Base-by-base conservation (phyloP, 441 rosid genomes). In the Pelargonium fulgidum region DNA sequence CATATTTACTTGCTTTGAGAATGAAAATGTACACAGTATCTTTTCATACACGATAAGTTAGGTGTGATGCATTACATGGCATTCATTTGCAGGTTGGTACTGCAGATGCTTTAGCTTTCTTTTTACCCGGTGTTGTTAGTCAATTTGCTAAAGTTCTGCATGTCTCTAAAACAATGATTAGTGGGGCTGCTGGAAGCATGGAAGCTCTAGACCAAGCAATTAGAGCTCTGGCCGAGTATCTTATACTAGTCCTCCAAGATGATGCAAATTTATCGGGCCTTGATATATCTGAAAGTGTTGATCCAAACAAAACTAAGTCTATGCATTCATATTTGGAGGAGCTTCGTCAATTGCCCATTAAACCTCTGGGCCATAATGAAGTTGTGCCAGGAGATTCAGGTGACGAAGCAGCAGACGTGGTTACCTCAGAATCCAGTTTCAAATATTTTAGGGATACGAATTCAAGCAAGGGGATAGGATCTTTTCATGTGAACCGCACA, bases 101-200 rank as follows among this genome's bases (percentile, higher is more conserved):
- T 72, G 89, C 98, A 66, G 96, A 92, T 83, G 91, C 88, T 39
- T 80, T 94, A 85, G 97, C 94, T 74, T 94, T 90, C 85, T 94
- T 90, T 79, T 83, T 94, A 75, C 99, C 99, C 74, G 99, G 97
- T 72, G 94, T 89, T 65, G 85, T 92, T 72, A 92, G 98, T 81
- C 96, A 94, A 77, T 84, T 94, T 78, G 79, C 85, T 39, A 92
- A 89, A 83, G 97, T 90, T 70, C 77, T 94, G 79, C 86, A 86
- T 81, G 83, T 83, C 77, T 79, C 97, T 8, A 90, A 87, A 72
- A 79, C 84, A 66, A 85, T 89, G 91, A 85, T 85, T 65, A 94
- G 93, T 70, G 99, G 99, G 71, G 99, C 99, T 76, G 96, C 91
- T 75, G 98, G 97, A 76, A 86, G 86, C 76, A 81, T 82, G 69